phyloP scores from a whole-genome alignment of 139 green algal species.

The Picochlorum sp. region DNA sequence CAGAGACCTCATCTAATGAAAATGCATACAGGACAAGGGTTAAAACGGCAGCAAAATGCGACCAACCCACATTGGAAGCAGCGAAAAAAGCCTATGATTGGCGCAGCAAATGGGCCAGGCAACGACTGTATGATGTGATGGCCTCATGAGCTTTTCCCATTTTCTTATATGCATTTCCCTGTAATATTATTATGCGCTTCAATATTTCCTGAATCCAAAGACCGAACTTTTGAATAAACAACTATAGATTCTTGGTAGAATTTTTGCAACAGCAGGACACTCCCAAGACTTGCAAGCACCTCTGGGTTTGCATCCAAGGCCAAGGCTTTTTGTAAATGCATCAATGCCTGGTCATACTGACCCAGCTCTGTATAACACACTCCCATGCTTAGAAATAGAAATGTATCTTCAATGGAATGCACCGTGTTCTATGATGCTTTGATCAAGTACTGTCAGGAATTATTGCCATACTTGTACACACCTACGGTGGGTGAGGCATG shows the following conservation, averaged over 20 bases:
- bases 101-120: not conserved
- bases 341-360: slow-evolving; percentile 43
- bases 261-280: slow-evolving; percentile 57
- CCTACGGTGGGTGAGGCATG: slow-evolving; percentile 92
- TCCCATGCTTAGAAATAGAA: slow-evolving; percentile 37
- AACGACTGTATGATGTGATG: slow-evolving; percentile 59
- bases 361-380: slow-evolving; percentile 58
- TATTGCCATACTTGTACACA: slow-evolving; percentile 85
- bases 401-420: too few species aligned
- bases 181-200: slow-evolving; percentile 84
- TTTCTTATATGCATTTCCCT: slow-evolving; percentile 67
- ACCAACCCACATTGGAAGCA: too few species aligned
- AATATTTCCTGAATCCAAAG: slow-evolving; percentile 56
- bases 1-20: too few species aligned
- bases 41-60: too few species aligned
- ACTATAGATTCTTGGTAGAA: slow-evolving; percentile 55
- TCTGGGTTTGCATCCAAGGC: slow-evolving; percentile 50
- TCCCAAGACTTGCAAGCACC: slow-evolving; percentile 61
- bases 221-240: slow-evolving; percentile 55
- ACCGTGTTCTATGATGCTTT: slow-evolving; percentile 56
- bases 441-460: slow-evolving; percentile 52
- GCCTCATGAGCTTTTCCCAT: slow-evolving; percentile 52
- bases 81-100: too few species aligned
- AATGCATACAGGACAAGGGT: too few species aligned
- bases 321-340: slow-evolving; percentile 47